Conservation (phyloP, 805 yeast genomes). For the Metschnikowia amazonensis region DNA sequence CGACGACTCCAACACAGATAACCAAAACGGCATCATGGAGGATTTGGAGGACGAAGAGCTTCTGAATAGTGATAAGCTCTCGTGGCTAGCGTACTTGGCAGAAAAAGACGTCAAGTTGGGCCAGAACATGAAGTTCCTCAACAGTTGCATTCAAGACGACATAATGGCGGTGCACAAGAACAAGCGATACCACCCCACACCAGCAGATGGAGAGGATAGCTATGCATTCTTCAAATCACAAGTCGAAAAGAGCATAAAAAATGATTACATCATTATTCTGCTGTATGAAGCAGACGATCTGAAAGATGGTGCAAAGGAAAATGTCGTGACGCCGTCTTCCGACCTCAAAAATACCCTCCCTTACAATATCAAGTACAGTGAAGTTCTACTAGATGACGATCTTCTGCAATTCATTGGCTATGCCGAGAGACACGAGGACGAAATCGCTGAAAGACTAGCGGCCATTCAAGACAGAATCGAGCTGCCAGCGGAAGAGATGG, state of each 20-base stretch:
- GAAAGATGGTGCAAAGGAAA: slow-evolving; percentile 9
- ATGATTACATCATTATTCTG: slow-evolving; percentile 29
- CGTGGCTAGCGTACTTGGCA: slow-evolving; percentile 39
- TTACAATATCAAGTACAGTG: slow-evolving; percentile 30
- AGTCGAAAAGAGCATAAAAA: slow-evolving; percentile 23
- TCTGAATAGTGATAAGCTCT: slow-evolving; percentile 23
- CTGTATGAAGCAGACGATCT: slow-evolving; percentile 22
- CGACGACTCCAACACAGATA: slow-evolving; percentile 15
- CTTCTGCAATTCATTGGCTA: slow-evolving; percentile 24
- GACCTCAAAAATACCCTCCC: slow-evolving; percentile 27
- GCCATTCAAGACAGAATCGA: background rate
- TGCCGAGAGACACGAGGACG: slow-evolving; percentile 13
- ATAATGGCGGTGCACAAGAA: slow-evolving; percentile 27
- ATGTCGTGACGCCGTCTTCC: slow-evolving; percentile 20
- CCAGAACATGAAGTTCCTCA: slow-evolving; percentile 33
- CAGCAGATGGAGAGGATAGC: slow-evolving; percentile 15
- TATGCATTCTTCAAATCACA: slow-evolving; percentile 22
- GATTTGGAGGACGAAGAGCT: slow-evolving; percentile 25
- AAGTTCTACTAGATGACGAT: slow-evolving; percentile 23
- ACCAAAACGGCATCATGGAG: slow-evolving; percentile 15
- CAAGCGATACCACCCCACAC: slow-evolving; percentile 28
- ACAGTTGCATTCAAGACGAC: slow-evolving; percentile 27
- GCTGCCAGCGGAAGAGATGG: background rate
- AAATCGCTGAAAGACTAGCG: slow-evolving; percentile 8
- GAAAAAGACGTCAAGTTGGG: slow-evolving; percentile 35